Conservation (phyloP, 208 protist genomes). For the Leishmania martiniquensis region DNA sequence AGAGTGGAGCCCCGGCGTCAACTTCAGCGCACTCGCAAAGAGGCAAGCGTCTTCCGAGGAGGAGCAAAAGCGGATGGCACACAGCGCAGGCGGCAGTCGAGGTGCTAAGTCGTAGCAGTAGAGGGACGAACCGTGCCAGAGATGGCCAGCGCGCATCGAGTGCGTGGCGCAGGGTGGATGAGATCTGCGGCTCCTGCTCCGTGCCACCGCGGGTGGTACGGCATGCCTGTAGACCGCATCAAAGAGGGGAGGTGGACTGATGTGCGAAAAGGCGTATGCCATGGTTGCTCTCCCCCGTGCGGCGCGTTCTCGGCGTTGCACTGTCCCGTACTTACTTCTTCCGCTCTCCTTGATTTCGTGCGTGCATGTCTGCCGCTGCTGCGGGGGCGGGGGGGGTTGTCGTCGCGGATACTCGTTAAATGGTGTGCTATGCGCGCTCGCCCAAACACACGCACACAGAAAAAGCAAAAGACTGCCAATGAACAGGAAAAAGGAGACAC, state of each 20-base stretch:
- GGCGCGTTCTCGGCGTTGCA: not conserved
- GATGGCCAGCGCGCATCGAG: not conserved
- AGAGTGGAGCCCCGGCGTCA: constrained; percentile 62
- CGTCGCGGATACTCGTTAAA: not conserved
- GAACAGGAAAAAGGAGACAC: not conserved
- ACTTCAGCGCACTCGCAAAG: constrained; percentile 60
- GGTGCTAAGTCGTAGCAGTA: constrained; percentile 15
- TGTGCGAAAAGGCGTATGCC: not conserved
- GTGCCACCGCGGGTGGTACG: not conserved
- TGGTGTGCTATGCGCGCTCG: not conserved
- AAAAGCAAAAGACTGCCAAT: not conserved
- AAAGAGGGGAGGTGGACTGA: not conserved
- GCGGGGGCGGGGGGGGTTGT: not conserved
- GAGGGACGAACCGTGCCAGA: not conserved
- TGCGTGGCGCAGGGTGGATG: not conserved
- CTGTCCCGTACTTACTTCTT: constrained; percentile 2
- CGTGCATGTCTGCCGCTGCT: not conserved
- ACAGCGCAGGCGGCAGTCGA: constrained; percentile 12
- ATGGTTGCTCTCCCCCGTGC: not conserved
- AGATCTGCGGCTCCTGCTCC: not conserved
- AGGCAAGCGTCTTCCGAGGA: constrained; percentile 28
- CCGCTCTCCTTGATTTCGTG: not conserved
- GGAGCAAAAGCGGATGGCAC: constrained; percentile 20
- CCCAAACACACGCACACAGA: no score
- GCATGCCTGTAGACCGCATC: not conserved